Conservation (phyloP, 75 land plant species). For the Cupressus sempervirens region DNA sequence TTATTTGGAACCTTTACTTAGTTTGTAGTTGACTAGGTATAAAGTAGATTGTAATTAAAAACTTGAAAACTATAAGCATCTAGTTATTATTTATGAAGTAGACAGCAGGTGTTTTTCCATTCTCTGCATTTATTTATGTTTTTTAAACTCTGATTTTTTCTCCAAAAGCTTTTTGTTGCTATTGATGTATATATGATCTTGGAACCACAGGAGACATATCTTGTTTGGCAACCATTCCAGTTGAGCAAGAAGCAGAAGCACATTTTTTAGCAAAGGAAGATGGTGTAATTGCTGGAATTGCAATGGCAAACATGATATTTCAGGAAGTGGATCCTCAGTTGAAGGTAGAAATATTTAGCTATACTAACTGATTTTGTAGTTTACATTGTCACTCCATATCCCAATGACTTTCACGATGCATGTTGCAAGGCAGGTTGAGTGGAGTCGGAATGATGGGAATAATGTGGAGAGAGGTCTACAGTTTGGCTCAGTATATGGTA, state of each 20-base stretch:
- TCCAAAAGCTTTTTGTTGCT: neutral
- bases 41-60: no score
- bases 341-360: slow-evolving; percentile 44
- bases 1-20: no score
- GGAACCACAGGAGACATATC: slow-evolving; percentile 77
- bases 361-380: neutral
- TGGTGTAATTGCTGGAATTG: slow-evolving; percentile 92
- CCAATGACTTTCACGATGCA: neutral
- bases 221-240: slow-evolving; percentile 85
- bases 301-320: slow-evolving; percentile 87
- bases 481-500: slow-evolving; percentile 87
- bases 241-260: slow-evolving; percentile 74
- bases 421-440: slow-evolving; percentile 57
- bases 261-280: slow-evolving; percentile 90
- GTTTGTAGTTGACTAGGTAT: no score
- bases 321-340: slow-evolving; percentile 81
- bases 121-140: no score
- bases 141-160: no score
- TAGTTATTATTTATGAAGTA: no score
- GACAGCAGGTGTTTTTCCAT: no score
- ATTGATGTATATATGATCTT: neutral
- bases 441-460: slow-evolving; percentile 81
- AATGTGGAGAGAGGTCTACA: slow-evolving; percentile 57
- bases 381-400: neutral
- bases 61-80: no score